Base-by-base conservation (phyloP, 768 basidiomycete species). In the Pleurotus pulmonarius region DNA sequence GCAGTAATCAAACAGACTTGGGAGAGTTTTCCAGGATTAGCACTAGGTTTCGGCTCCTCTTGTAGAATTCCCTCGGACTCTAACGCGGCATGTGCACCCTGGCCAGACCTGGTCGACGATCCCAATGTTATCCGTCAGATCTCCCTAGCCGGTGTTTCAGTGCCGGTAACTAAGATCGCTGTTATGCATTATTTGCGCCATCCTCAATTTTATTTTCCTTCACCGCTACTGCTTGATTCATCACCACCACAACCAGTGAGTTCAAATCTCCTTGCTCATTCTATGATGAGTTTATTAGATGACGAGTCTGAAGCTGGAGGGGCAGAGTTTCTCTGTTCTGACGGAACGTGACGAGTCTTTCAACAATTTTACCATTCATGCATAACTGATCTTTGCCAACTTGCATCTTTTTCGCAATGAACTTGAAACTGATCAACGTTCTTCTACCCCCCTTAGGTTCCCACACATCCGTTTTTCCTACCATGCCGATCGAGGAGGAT, bases 301-400 rank as follows among this genome's bases (percentile, higher is more conserved):
- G 80, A 80, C 91, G 91, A 93, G 92, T 94, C 92, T 76, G 92
- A 93, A 71, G 67, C 65, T 68, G 69, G 63, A 59, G 66, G 58
- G 66, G 62, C 75, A 76, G 80, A 85, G 85, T 81, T 85, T 83
- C 85, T 83, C 80, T 78, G 69, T 71, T 65, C 63, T 61, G 62
- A 62, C 62, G 57, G 69, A 73, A 75, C 59, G 66, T 87, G 90
- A 91, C 82, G 90, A 92, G 64, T 74, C 75, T 58, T 70, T 72
- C 67, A 71, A 74, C 70, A 67, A 58, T 65, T 77, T 75, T 88
- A 88, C 91, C 90, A 93, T 94, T 94, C 92, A 94, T 93, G 92
- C 90, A 77, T 87, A 77, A 75, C 92, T 93, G 92, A 92, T 73
- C 64, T 64, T 67, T 65, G 49, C 55, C 63, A 48, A 62, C 59